phyloP scores from a whole-genome alignment of 345 rosid genomes.

The Eucalyptus fibrosa region DNA sequence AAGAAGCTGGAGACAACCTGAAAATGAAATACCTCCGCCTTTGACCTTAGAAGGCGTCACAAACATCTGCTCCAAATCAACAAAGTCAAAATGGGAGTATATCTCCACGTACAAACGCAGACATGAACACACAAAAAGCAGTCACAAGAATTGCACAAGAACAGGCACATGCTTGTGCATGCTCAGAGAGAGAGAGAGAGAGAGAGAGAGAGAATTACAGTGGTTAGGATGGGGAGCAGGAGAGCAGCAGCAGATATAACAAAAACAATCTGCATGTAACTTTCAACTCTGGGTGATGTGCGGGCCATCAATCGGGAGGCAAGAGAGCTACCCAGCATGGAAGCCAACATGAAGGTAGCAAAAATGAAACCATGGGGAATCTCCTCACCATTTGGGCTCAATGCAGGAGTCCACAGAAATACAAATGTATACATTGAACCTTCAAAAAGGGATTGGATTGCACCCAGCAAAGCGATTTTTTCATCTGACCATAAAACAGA shows the following conservation, averaged over 20 bases:
- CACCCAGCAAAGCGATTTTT: slow-evolving; percentile 89
- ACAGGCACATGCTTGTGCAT: background rate
- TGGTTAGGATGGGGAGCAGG: slow-evolving; percentile 66
- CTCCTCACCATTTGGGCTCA: slow-evolving; percentile 82
- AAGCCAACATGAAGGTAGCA: slow-evolving; percentile 95
- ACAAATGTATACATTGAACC: slow-evolving; percentile 99
- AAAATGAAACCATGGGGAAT: slow-evolving; percentile 97
- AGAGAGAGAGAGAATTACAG: slow-evolving; percentile 22
- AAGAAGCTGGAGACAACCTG: slow-evolving; percentile 65
- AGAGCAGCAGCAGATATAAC: slow-evolving; percentile 57
- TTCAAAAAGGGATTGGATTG: slow-evolving; percentile 94
- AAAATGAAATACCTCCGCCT: slow-evolving; percentile 62
- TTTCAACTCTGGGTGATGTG: slow-evolving; percentile 60
- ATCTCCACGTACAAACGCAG: background rate
- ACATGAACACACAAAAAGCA: background rate
- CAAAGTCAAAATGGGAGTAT: background rate
- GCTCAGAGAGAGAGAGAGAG: background rate
- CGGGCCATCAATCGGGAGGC: slow-evolving; percentile 87
- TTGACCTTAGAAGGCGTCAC: slow-evolving; percentile 55
- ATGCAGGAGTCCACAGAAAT: slow-evolving; percentile 96
- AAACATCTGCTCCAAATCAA: slow-evolving; percentile 37
- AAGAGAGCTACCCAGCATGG: slow-evolving; percentile 94
- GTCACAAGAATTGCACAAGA: background rate
- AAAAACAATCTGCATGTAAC: slow-evolving; percentile 92
- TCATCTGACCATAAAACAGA: slow-evolving; percentile 42